Conservation (phyloP, 495 filamentous ascomycete species). For the Aspergillus cavernicola region DNA sequence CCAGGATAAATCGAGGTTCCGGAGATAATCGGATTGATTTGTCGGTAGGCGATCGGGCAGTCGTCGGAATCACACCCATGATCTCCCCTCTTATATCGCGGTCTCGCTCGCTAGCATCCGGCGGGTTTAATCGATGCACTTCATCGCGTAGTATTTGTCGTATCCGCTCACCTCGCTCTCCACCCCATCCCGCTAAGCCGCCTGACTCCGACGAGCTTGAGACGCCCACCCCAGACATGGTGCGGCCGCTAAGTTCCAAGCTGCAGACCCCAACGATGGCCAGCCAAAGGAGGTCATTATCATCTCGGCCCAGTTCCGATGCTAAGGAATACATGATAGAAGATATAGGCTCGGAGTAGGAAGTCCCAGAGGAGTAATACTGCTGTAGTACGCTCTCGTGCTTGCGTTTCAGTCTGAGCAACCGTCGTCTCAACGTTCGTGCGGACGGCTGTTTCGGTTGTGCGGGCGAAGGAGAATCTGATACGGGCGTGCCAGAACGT, state of each 20-base stretch:
- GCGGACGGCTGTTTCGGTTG: conserved; percentile 62
- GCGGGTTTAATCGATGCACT: conserved; percentile 89
- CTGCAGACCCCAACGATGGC: conserved; percentile 89
- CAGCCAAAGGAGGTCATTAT: conserved; percentile 94
- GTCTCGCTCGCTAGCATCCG: conserved; percentile 57
- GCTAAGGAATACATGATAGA: conserved; percentile 91
- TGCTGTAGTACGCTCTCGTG: conserved; percentile 66
- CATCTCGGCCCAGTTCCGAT: conserved; percentile 90
- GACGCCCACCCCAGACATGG: conserved; percentile 75
- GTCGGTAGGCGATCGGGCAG: conserved; percentile 83
- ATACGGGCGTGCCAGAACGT: conserved; percentile 42
- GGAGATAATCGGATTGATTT: conserved; percentile 89
- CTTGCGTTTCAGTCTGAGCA: conserved; percentile 71
- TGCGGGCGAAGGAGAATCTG: conserved; percentile 54
- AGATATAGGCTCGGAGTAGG: conserved; percentile 92
- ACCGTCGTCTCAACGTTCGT: conserved; percentile 61
- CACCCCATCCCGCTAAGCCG: conserved; percentile 72
- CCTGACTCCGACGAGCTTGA: conserved; percentile 53
- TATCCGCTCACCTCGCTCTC: conserved; percentile 77
- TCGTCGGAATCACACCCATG: conserved; percentile 78
- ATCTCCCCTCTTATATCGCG: conserved; percentile 55
- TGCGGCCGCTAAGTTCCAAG: conserved; percentile 85
- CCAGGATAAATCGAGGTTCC: conserved; percentile 88
- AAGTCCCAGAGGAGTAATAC: conserved; percentile 84
- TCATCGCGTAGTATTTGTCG: conserved; percentile 85